Percentiles rank a stretch among this genome's conserved stretches.
These are phyloP conservation scores for Euphorbia celastroides DNA, from an alignment of 441 rosid genomes.

Conservation along the genomic window DNA sequence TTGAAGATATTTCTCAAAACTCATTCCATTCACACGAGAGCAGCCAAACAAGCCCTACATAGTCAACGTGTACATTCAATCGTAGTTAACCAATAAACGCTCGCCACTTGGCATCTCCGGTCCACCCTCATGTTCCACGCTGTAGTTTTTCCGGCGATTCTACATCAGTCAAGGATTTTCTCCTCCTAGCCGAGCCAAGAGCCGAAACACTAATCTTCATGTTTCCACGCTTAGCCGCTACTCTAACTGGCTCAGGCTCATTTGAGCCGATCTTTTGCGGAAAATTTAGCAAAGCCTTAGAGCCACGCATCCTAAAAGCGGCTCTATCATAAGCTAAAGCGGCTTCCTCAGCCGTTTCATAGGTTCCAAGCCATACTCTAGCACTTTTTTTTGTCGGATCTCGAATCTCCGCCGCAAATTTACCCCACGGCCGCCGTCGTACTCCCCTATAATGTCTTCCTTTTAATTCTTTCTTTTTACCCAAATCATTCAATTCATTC, in stretches of 20 bases:
- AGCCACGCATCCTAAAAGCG: constrained; percentile 91
- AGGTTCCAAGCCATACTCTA: constrained; percentile 92
- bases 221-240: constrained; percentile 51
- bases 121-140: background rate
- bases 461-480: constrained; percentile 32
- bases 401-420: constrained; percentile 89
- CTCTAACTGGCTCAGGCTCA: constrained; percentile 83
- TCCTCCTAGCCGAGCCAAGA: constrained; percentile 34
- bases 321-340: constrained; percentile 92
- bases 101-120: constrained; percentile 22
- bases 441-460: constrained; percentile 89
- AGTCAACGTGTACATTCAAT: too few relatives aligned
- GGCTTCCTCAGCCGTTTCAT: constrained; percentile 91
- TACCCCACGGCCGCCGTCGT: constrained; percentile 95
- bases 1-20: background rate
- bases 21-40: background rate
- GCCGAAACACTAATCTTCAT: constrained; percentile 33
- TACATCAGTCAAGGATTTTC: constrained; percentile 24
- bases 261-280: constrained; percentile 67
- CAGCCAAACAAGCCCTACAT: background rate
- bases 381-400: constrained; percentile 93
- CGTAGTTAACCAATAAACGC: constrained; percentile 22
- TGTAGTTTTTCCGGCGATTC: constrained; percentile 6
- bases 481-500: constrained; percentile 18
- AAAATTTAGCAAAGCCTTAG: constrained; percentile 77